Evolutionary conservation across 257 asterid species (phyloP).

Genomic region (Sherardia arvensis): DNA sequence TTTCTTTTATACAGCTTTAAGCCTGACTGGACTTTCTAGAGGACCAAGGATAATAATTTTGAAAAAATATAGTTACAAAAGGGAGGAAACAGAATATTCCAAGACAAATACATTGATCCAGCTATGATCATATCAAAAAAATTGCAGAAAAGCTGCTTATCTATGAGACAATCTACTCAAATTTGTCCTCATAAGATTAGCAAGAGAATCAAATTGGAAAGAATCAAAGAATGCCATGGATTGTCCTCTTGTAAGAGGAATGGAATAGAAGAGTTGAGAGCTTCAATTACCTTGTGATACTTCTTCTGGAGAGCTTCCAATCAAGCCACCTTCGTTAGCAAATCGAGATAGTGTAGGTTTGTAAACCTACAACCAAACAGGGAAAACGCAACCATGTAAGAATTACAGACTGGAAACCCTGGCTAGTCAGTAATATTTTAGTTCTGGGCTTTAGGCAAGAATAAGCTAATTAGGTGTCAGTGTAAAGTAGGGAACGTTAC

Average conservation of each 20-base stretch:
- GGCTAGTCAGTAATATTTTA: not conserved
- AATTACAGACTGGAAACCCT: not conserved
- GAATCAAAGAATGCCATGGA: not conserved
- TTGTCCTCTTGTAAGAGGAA: not conserved
- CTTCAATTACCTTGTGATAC: slow-evolving; percentile 64
- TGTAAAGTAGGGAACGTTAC: slow-evolving; percentile 36
- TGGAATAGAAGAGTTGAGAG: slow-evolving; percentile 8
- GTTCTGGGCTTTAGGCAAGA: slow-evolving; percentile 4
- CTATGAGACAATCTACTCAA: not conserved
- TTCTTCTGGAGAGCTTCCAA: slow-evolving; percentile 75
- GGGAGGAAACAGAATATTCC: not conserved
- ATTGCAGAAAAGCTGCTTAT: not conserved
- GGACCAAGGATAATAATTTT: not conserved
- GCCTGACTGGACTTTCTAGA: not conserved
- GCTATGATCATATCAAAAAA: not conserved
- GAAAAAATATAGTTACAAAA: not conserved
- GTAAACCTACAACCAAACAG: slow-evolving; percentile 49
- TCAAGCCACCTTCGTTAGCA: slow-evolving; percentile 76
- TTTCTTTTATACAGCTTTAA: not conserved
- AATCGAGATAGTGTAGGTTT: slow-evolving; percentile 75
- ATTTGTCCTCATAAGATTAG: not conserved
- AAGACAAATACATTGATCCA: not conserved
- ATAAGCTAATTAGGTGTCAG: slow-evolving; percentile 8
- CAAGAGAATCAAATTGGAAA: not conserved
- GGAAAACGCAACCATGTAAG: not conserved